A percentile compares a stretch with the other conserved stretches of the same genome.
Conservation (phyloP, 1,284 basidiomycete genomes). For the Tylopilus orsonianus region DNA sequence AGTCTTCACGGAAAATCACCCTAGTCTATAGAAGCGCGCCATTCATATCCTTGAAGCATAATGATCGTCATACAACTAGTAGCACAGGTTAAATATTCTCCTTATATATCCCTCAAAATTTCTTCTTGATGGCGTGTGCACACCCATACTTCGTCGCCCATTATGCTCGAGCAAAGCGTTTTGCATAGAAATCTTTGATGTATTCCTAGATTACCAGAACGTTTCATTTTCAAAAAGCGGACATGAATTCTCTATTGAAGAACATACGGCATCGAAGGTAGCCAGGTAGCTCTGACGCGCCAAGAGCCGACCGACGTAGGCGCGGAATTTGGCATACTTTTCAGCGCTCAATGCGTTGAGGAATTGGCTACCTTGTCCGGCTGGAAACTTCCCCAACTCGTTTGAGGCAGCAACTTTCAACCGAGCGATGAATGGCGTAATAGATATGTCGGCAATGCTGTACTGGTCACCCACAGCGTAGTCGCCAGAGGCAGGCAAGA, state of each 20-base stretch:
- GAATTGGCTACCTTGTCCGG: constrained; percentile 32
- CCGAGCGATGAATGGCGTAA: constrained; percentile 38
- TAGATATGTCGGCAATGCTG: constrained; percentile 33
- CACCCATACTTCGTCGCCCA: too few species aligned
- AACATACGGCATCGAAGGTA: constrained; percentile 36
- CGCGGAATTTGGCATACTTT: constrained; percentile 31
- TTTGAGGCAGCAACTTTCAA: constrained; percentile 26
- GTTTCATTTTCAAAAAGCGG: background rate
- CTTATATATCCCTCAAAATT: too few species aligned
- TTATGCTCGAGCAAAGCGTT: too few species aligned
- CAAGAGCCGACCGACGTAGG: constrained; percentile 32
- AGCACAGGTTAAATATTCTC: too few species aligned
- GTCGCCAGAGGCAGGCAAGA: constrained; percentile 40
- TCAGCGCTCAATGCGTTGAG: constrained; percentile 23
- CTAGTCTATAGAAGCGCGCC: too few species aligned
- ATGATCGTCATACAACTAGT: too few species aligned
- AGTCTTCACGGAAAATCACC: too few species aligned
- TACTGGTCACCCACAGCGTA: constrained; percentile 47
- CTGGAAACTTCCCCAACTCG: constrained; percentile 33
- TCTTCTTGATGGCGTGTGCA: too few species aligned
- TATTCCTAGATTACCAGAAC: too few species aligned
- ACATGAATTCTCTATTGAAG: too few species aligned
- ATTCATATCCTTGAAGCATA: too few species aligned
- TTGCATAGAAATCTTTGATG: too few species aligned
- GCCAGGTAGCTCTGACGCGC: constrained; percentile 30